Conservation (phyloP, 78 protist genomes). For the Blattamonas nauphoetae region DNA sequence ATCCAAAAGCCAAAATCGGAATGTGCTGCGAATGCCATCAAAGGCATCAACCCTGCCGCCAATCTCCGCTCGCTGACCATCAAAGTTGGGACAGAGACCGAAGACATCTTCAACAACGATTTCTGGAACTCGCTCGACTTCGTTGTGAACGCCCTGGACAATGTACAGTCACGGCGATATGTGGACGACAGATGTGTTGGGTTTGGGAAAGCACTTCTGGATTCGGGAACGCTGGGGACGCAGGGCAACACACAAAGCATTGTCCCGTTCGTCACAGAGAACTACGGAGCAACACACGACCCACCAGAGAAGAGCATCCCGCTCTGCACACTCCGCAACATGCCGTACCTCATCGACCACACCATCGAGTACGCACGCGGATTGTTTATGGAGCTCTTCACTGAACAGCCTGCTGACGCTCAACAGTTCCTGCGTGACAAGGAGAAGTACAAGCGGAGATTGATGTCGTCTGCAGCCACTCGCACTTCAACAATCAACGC, state of each 20-base stretch:
- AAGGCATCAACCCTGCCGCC: slow-evolving; percentile 73
- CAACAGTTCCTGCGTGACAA: too few relatives aligned
- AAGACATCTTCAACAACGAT: slow-evolving; percentile 67
- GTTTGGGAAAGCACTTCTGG: slow-evolving; percentile 78
- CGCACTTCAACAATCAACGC: background rate
- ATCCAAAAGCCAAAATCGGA: slow-evolving; percentile 65
- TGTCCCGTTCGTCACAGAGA: slow-evolving; percentile 86
- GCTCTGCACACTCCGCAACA: slow-evolving; percentile 31
- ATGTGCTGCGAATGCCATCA: slow-evolving; percentile 78
- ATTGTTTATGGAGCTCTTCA: slow-evolving; percentile 13
- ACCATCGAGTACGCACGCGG: slow-evolving; percentile 26
- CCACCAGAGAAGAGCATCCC: slow-evolving; percentile 82
- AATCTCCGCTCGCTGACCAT: slow-evolving; percentile 41
- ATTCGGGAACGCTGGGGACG: slow-evolving; percentile 93
- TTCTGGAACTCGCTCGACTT: slow-evolving; percentile 64
- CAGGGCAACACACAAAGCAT: slow-evolving; percentile 82
- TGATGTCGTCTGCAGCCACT: background rate
- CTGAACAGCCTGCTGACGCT: background rate
- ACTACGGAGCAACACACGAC: slow-evolving; percentile 76
- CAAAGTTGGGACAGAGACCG: slow-evolving; percentile 81
- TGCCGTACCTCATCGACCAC: slow-evolving; percentile 38
- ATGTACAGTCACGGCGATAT: slow-evolving; percentile 82
- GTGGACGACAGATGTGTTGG: slow-evolving; percentile 79
- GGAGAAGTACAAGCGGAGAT: too few relatives aligned
- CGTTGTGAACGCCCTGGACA: slow-evolving; percentile 85